Percentiles rank a stretch among this genome's conserved stretches.
These are phyloP conservation scores for Leavenworthia alabamica DNA, from an alignment of 345 rosid species.

Conservation along the genomic window DNA sequence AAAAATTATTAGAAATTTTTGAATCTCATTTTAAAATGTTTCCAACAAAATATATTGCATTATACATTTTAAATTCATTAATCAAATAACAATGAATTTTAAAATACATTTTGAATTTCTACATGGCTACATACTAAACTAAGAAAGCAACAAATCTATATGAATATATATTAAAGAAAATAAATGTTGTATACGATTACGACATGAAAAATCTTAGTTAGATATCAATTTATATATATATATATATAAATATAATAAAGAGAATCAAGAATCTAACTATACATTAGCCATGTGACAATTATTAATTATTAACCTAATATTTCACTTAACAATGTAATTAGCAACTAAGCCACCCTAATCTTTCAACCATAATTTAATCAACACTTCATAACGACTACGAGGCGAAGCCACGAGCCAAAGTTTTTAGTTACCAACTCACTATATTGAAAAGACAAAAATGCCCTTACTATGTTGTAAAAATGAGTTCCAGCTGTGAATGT, in stretches of 20 bases:
- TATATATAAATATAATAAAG: too few relatives aligned
- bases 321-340: too few relatives aligned
- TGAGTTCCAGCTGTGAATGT: conserved; percentile 27
- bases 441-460: not conserved
- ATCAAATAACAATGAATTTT: too few relatives aligned
- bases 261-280: not conserved
- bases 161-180: not conserved
- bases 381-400: too few relatives aligned
- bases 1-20: too few relatives aligned
- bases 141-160: not conserved
- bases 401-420: conserved; percentile 6
- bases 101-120: too few relatives aligned
- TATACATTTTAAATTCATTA: too few relatives aligned
- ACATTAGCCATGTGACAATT: conserved; percentile 12
- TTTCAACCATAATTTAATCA: too few relatives aligned
- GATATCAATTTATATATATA: not conserved
- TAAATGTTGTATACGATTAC: not conserved
- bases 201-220: conserved; percentile 4
- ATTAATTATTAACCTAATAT: not conserved
- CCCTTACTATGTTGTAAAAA: not conserved
- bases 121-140: not conserved
- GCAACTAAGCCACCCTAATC: too few relatives aligned
- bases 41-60: too few relatives aligned
- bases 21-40: too few relatives aligned
- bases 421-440: not conserved